These are phyloP conservation scores for Lecanicillium sp. DNA, from an alignment of 2,329 filamentous ascomycete genomes.

Conservation along the genomic window DNA sequence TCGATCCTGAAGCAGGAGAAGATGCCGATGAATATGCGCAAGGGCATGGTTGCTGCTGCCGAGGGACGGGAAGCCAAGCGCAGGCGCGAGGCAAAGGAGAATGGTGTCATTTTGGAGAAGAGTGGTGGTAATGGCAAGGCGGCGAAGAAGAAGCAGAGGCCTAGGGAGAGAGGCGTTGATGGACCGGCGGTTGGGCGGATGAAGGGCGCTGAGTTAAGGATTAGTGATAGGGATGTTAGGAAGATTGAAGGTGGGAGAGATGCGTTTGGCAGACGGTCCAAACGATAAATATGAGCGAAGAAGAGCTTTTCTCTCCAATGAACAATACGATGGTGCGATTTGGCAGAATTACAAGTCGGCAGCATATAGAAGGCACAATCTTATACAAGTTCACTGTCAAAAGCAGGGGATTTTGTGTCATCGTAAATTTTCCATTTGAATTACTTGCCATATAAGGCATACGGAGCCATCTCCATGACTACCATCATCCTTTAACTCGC, in stretches of 20 bases:
- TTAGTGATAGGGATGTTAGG: constrained; percentile 70
- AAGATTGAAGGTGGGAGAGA: constrained; percentile 53
- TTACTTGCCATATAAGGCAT: constrained; percentile 5
- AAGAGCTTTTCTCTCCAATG: too few species aligned
- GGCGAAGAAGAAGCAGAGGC: constrained; percentile 32
- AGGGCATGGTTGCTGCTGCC: constrained; percentile 70
- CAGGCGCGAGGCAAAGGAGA: constrained; percentile 74
- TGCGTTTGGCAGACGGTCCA: constrained; percentile 26
- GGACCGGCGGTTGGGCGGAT: constrained; percentile 75
- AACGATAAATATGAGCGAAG: constrained; percentile 7
- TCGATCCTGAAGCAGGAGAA: constrained; percentile 71
- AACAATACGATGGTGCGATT: too few species aligned
- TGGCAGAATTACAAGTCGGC: too few species aligned
- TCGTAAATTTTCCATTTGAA: constrained; percentile 3
- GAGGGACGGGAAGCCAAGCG: constrained; percentile 59
- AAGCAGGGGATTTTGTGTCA: too few species aligned
- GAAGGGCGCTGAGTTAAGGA: constrained; percentile 65
- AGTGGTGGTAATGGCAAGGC: constrained; percentile 25
- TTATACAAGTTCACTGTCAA: too few species aligned
- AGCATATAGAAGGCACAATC: too few species aligned
- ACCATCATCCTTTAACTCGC: background rate
- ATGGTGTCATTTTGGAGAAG: constrained; percentile 78
- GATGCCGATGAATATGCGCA: constrained; percentile 82
- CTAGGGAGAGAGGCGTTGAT: constrained; percentile 55
- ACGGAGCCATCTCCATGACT: constrained; percentile 4